Percentiles rank a stretch among this genome's conserved stretches.
Conservation (phyloP, 1,284 basidiomycete species). For the Apiotrichum siamense region DNA sequence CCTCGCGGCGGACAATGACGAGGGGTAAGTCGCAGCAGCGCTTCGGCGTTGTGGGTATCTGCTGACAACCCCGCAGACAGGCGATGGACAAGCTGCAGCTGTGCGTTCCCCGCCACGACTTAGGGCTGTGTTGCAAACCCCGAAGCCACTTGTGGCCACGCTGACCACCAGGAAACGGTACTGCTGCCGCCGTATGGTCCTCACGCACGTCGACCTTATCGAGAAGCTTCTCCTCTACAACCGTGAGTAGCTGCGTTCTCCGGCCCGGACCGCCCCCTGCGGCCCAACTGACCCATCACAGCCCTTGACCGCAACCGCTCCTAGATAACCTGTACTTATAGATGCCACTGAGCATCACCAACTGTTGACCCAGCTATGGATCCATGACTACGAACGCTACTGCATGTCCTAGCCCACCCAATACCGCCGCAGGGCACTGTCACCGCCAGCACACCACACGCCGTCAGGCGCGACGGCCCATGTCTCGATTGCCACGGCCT, state of each 20-base stretch:
- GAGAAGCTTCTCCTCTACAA: conserved; percentile 95
- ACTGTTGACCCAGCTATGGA: neutral
- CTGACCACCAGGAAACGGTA: conserved; percentile 61
- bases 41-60: neutral
- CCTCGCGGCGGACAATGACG: conserved; percentile 67
- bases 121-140: neutral
- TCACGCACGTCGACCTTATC: conserved; percentile 88
- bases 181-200: conserved; percentile 94
- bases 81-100: conserved; percentile 86
- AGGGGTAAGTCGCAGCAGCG: conserved; percentile 60
- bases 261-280: too few species aligned
- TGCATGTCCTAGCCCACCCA: conserved; percentile 11
- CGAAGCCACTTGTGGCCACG: neutral
- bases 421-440: conserved; percentile 37
- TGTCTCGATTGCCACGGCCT: conserved; percentile 38
- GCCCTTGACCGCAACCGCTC: conserved; percentile 19
- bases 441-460: conserved; percentile 41
- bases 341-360: conserved; percentile 11
- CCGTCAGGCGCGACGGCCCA: conserved; percentile 27
- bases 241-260: conserved; percentile 71
- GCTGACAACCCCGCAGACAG: conserved; percentile 54
- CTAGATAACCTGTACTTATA: conserved; percentile 13
- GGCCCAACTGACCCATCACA: neutral
- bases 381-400: too few species aligned
- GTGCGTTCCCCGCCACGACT: conserved; percentile 17